Percentiles rank a stretch among this genome's conserved stretches.
Conservation (phyloP, 345 rosid genomes). For the Aegle marmelos region DNA sequence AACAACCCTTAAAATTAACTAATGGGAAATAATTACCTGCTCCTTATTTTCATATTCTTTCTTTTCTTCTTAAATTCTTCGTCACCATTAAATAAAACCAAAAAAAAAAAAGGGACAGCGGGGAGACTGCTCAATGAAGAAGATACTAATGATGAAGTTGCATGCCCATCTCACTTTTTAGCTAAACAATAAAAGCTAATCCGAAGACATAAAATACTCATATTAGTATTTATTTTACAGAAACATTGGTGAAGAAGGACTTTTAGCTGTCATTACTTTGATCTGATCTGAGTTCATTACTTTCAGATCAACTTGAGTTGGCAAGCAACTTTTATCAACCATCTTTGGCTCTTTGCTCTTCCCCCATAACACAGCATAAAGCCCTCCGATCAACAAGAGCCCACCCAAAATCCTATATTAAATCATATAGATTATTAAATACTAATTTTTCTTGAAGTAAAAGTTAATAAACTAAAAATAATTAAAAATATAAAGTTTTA, state of each 20-base stretch:
- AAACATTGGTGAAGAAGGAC: constrained; percentile 7
- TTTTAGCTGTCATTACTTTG: constrained; percentile 30
- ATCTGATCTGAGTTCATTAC: constrained; percentile 33
- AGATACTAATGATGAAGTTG: background rate
- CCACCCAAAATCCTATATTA: constrained; percentile 67
- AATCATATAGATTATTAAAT: background rate
- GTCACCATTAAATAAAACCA: background rate
- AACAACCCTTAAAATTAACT: background rate
- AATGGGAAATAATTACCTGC: background rate
- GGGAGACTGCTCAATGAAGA: background rate
- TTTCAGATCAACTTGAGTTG: constrained; percentile 23
- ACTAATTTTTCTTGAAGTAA: background rate
- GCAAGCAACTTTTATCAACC: constrained; percentile 18
- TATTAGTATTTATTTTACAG: background rate
- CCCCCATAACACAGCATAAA: constrained; percentile 84
- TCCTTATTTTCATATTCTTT: background rate
- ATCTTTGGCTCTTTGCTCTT: constrained; percentile 57
- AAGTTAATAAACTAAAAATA: background rate
- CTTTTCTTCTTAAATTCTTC: background rate
- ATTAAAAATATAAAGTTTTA: too few species aligned
- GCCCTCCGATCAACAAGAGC: constrained; percentile 63
- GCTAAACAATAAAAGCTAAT: background rate
- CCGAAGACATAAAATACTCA: background rate
- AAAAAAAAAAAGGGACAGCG: background rate
- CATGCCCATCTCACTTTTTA: background rate